phyloP scores from a whole-genome alignment of 108 stramenopile species.

The Cyclotella atomus region DNA sequence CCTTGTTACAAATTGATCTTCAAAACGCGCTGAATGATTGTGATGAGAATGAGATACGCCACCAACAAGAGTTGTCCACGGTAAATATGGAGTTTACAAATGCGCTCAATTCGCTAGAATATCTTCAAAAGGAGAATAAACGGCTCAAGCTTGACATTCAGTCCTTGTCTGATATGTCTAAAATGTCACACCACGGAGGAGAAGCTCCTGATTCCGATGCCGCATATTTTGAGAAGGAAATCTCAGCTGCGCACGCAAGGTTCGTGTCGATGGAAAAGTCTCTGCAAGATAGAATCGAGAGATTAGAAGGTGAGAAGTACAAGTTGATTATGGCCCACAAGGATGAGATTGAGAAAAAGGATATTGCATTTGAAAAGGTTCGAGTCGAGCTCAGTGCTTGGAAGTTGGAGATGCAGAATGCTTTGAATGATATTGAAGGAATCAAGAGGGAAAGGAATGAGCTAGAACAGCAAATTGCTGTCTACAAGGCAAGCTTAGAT shows the following conservation, averaged over 20 bases:
- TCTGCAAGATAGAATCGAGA: constrained; percentile 33
- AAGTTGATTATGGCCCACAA: constrained; percentile 32
- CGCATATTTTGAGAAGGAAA: constrained; percentile 44
- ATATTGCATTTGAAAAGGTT: constrained; percentile 21
- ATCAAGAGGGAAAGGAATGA: constrained; percentile 47
- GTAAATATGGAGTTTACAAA: constrained; percentile 41
- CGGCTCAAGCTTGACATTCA: constrained; percentile 27
- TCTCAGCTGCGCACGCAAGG: constrained; percentile 40
- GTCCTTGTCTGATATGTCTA: constrained; percentile 1
- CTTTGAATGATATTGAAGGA: constrained; percentile 51
- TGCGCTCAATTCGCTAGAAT: constrained; percentile 28
- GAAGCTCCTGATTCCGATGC: constrained; percentile 13
- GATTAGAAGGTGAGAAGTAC: constrained; percentile 44
- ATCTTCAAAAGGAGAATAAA: constrained; percentile 40
- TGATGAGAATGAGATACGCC: constrained; percentile 24
- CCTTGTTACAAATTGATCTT: constrained; percentile 23
- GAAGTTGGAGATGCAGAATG: constrained; percentile 59
- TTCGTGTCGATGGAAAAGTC: constrained; percentile 55
- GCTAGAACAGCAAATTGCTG: constrained; percentile 28
- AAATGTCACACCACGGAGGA: background rate
- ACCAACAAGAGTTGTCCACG: constrained; percentile 37
- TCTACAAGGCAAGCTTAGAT: constrained; percentile 22
- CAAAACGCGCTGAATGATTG: constrained; percentile 15
- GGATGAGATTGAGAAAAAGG: constrained; percentile 26
- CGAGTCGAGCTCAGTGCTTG: constrained; percentile 48